Conservation (phyloP, 2,329 filamentous ascomycete genomes). For the Penicillium sp. region DNA sequence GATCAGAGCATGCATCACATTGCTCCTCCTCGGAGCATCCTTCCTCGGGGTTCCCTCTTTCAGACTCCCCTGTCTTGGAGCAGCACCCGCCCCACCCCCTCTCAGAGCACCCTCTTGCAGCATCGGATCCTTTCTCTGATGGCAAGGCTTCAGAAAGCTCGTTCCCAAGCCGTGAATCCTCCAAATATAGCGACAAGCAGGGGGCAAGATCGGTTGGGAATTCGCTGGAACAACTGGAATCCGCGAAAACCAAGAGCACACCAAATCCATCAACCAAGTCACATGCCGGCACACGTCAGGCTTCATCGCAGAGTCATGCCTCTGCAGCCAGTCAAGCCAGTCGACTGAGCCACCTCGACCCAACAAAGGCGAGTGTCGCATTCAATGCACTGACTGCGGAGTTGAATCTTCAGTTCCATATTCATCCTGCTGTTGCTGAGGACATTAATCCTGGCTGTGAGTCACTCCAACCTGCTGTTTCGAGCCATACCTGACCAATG, state of each 20-base stretch:
- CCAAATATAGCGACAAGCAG: slow-evolving; percentile 4
- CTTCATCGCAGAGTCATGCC: background rate
- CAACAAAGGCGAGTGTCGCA: slow-evolving; percentile 22
- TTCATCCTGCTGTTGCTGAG: slow-evolving; percentile 6
- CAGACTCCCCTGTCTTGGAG: too few relatives aligned
- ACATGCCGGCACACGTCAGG: slow-evolving; percentile 20
- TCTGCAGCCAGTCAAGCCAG: slow-evolving; percentile 8
- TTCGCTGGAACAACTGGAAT: background rate
- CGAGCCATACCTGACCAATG: background rate
- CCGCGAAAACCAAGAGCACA: background rate
- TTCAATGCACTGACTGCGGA: slow-evolving; percentile 33
- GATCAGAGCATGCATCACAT: background rate
- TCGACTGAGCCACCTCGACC: slow-evolving; percentile 25
- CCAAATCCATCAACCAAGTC: slow-evolving; percentile 4
- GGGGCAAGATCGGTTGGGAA: background rate
- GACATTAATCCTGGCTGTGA: slow-evolving; percentile 4
- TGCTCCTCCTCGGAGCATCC: too few relatives aligned
- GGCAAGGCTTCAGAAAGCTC: slow-evolving; percentile 11
- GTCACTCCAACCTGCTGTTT: background rate
- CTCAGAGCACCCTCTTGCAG: background rate
- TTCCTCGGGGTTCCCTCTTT: too few relatives aligned
- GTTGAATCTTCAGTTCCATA: slow-evolving; percentile 22
- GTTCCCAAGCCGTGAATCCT: background rate
- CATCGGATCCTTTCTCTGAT: slow-evolving; percentile 22
- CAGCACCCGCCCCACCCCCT: too few relatives aligned